Base-by-base conservation (phyloP, 164 flowering plant species). In the Umbellularia californica region DNA sequence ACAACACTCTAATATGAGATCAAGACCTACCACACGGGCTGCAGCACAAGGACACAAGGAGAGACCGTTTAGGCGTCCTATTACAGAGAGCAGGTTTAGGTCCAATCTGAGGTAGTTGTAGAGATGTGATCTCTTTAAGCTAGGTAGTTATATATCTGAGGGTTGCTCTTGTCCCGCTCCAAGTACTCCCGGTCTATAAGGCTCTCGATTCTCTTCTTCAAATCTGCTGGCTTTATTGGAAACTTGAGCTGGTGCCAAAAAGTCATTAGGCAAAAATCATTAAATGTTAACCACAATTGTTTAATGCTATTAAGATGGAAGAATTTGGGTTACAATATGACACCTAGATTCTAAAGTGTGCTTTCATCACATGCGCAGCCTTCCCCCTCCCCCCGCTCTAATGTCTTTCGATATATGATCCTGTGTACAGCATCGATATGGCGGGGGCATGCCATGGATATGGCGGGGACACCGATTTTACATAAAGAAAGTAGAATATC, bases 161-260 rank as follows among this genome's bases (percentile, higher is more conserved):
- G 94, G 71, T 95, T 95, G 81, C 75, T 93, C 88, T 92, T 95
- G 89, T 95, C 99, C 5, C 99, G 85, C 85, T 95, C 98, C 81
- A 95, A 83, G 83, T 93, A 95, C 82, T 95, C 99, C 79, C 99
- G 78, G 81, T 95, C 99, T 12, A 93, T 95, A 27, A 95, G 89
- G 82, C 97, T 93, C 68, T 92, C 99, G 3, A 94, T 96, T 84
- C 99, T 86, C 79, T 92, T 96, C 91, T 96, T 94, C 88, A 96
- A 76, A 83, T 94, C 98, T 27, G 89, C 91, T 52, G 98, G 98
- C 83, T 96, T 96, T 76, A 92, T 91, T 10, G 99, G 99, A 74
- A 96, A 96, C 76, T 96, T 92, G 52, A 96, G 93, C 99, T 96
- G 97, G 68, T 25, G 67, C 50, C 60, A 66, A 71, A 27, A 28